Percentiles rank a stretch among this genome's conserved stretches.
Evolutionary conservation across 306 rosid species (phyloP).

Genomic region (Lathyrus sativus): DNA sequence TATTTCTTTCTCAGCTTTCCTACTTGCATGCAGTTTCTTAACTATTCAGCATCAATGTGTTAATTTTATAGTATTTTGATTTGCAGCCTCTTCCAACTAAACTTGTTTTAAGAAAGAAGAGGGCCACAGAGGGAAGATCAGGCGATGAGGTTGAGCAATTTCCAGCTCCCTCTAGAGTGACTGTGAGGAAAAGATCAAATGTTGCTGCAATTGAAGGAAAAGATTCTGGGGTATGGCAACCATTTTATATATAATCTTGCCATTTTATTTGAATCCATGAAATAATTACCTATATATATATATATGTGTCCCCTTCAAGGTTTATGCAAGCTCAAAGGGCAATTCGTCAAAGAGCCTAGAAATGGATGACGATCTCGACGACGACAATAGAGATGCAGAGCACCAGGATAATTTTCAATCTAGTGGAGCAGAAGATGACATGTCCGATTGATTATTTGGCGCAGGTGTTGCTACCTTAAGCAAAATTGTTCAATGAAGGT

Average conservation of each 20-base stretch:
- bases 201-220: slow-evolving; percentile 73
- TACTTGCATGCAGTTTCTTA: slow-evolving; percentile 7
- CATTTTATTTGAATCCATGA: background rate
- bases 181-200: slow-evolving; percentile 72
- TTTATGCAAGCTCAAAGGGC: slow-evolving; percentile 56
- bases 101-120: slow-evolving; percentile 85
- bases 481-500: slow-evolving; percentile 29
- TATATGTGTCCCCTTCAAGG: slow-evolving; percentile 53
- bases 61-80: slow-evolving; percentile 37
- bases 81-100: slow-evolving; percentile 94
- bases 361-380: slow-evolving; percentile 69
- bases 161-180: slow-evolving; percentile 77
- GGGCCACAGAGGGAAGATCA: slow-evolving; percentile 87
- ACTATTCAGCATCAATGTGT: slow-evolving; percentile 14
- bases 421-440: slow-evolving; percentile 88
- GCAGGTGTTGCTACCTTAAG: slow-evolving; percentile 38
- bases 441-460: slow-evolving; percentile 62
- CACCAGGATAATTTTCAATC: slow-evolving; percentile 69
- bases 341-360: slow-evolving; percentile 56
- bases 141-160: slow-evolving; percentile 84
- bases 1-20: slow-evolving; percentile 4
- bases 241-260: slow-evolving; percentile 27
- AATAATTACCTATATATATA: background rate
- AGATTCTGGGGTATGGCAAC: slow-evolving; percentile 71
- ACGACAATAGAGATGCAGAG: slow-evolving; percentile 53